Conservation (phyloP, 805 yeast genomes). For the Yamadazyma sp. region DNA sequence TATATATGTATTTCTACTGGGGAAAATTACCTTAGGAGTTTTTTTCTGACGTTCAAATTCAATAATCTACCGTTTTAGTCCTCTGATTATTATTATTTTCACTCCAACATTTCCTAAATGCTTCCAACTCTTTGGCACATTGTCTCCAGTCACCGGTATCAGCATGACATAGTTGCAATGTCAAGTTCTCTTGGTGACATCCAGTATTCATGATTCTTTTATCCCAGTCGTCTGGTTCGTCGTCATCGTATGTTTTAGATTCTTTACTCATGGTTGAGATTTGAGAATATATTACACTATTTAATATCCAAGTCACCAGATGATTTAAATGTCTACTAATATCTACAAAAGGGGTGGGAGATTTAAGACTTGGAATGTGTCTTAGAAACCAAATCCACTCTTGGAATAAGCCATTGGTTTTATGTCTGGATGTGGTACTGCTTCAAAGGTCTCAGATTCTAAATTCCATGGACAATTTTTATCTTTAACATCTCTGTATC, state of each 20-base stretch:
- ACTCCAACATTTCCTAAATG: conserved; percentile 64
- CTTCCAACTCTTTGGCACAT: conserved; percentile 45
- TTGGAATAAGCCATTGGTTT: conserved; percentile 89
- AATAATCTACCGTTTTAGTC: conserved; percentile 34
- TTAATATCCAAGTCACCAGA: background rate
- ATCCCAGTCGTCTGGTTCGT: conserved; percentile 48
- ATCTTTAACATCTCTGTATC: conserved; percentile 34
- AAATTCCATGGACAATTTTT: conserved; percentile 45
- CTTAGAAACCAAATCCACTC: conserved; percentile 40
- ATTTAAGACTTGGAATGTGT: too few relatives aligned
- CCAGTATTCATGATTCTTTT: conserved; percentile 44
- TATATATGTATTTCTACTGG: too few relatives aligned
- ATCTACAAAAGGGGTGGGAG: conserved; percentile 1
- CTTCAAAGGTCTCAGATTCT: conserved; percentile 61
- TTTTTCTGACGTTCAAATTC: too few relatives aligned
- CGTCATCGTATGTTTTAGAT: conserved; percentile 22
- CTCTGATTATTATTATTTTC: conserved; percentile 52
- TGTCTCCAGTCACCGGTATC: conserved; percentile 46
- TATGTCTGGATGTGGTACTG: conserved; percentile 86
- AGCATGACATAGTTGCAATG: conserved; percentile 42
- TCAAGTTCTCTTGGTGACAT: conserved; percentile 39
- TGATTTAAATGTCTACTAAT: background rate
- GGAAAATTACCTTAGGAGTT: too few relatives aligned
- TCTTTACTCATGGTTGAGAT: background rate
- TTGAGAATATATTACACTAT: background rate